A percentile compares a stretch with the other conserved stretches of the same genome.
These are phyloP conservation scores for Leccinum cinnamomeum DNA, from an alignment of 1,284 basidiomycete species.

Conservation along the genomic window DNA sequence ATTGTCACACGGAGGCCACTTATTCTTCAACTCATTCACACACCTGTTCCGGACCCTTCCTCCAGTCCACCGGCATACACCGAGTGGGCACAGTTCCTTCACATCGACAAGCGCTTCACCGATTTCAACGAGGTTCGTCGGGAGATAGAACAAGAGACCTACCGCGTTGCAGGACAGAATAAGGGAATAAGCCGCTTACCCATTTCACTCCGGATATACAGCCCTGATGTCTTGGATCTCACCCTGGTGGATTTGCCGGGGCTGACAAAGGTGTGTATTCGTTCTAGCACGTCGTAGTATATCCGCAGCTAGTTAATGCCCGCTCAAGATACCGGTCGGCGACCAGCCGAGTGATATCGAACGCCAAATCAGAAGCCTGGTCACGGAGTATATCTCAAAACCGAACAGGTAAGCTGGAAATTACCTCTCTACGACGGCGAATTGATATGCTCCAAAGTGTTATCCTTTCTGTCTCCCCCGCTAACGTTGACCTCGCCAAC, in stretches of 20 bases:
- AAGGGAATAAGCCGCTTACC: constrained; percentile 97
- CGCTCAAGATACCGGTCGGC: constrained; percentile 77
- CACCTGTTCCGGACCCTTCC: constrained; percentile 54
- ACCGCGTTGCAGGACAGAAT: constrained; percentile 96
- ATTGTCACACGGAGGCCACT: constrained; percentile 96
- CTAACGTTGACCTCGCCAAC: constrained; percentile 98
- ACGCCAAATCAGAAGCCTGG: constrained; percentile 91
- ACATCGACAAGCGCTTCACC: constrained; percentile 94
- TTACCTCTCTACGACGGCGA: not conserved
- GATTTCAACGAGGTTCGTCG: constrained; percentile 93
- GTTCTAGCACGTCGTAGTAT: not conserved
- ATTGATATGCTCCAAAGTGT: constrained; percentile 55
- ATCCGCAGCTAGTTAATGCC: not conserved
- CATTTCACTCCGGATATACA: constrained; percentile 93
- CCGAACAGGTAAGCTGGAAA: constrained; percentile 77
- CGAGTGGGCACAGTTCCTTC: constrained; percentile 97
- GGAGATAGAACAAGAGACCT: constrained; percentile 99
- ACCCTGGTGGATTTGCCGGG: constrained; percentile 97
- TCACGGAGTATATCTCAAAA: constrained; percentile 94
- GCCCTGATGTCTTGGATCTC: constrained; percentile 92
- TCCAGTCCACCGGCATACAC: constrained; percentile 49
- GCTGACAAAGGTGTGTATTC: constrained; percentile 78
- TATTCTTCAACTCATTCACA: constrained; percentile 94
- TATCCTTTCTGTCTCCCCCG: constrained; percentile 94
- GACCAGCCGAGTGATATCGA: constrained; percentile 96